These are phyloP conservation scores for Kwoniella bestiolae DNA, from an alignment of 768 basidiomycete genomes.

Conservation along the genomic window DNA sequence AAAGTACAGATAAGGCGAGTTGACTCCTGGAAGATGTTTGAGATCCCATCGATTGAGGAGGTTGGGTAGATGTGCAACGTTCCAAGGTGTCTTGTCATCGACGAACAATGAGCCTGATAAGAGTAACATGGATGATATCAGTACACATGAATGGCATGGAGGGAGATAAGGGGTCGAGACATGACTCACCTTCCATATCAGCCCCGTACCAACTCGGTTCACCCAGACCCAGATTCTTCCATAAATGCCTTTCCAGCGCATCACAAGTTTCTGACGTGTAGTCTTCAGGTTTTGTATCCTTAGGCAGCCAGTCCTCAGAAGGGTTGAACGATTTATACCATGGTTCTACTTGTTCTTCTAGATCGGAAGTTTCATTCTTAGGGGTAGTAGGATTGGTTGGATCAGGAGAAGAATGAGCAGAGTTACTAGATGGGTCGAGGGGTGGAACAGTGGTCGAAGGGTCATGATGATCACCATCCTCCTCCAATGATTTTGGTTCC, in stretches of 20 bases:
- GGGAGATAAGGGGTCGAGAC: constrained; percentile 59
- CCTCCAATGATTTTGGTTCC: neutral
- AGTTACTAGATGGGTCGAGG: constrained; percentile 37
- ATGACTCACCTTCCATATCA: constrained; percentile 84
- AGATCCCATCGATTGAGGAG: constrained; percentile 75
- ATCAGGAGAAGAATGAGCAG: constrained; percentile 47
- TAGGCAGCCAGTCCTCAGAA: constrained; percentile 75
- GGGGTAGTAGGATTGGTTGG: constrained; percentile 37
- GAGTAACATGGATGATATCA: neutral
- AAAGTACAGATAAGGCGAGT: constrained; percentile 95
- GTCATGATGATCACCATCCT: constrained; percentile 6
- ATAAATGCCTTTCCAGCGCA: constrained; percentile 84
- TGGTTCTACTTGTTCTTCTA: constrained; percentile 57
- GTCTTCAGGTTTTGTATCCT: constrained; percentile 70
- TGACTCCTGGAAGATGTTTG: constrained; percentile 84
- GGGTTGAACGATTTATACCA: constrained; percentile 79
- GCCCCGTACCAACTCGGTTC: constrained; percentile 98
- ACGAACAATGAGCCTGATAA: constrained; percentile 62
- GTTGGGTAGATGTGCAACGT: constrained; percentile 89
- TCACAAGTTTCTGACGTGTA: constrained; percentile 88
- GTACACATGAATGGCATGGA: constrained; percentile 61
- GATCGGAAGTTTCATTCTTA: constrained; percentile 10
- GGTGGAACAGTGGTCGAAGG: constrained; percentile 20
- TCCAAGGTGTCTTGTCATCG: constrained; percentile 81
- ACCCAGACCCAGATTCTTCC: constrained; percentile 87